These are phyloP conservation scores for Claviceps monticola DNA, from an alignment of 2,329 filamentous ascomycete species.

Conservation along the genomic window DNA sequence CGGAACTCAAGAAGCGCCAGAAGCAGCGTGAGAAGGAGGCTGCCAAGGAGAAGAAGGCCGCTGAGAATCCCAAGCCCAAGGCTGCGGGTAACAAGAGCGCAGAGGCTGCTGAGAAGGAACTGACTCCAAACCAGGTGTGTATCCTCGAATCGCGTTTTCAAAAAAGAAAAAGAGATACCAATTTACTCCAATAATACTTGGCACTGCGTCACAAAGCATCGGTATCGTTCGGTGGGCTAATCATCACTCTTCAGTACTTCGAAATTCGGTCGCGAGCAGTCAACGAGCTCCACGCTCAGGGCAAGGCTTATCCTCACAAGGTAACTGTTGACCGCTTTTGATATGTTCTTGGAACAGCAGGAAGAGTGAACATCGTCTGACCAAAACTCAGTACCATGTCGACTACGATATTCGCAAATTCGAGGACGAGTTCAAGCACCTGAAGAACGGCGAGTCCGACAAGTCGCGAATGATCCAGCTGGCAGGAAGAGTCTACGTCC, in stretches of 20 bases:
- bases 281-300: constrained; percentile 28
- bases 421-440: constrained; percentile 57
- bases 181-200: neutral
- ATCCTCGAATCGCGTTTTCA: neutral
- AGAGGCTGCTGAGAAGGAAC: constrained; percentile 46
- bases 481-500: constrained; percentile 80
- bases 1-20: constrained; percentile 85
- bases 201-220: neutral
- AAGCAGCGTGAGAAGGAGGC: constrained; percentile 81
- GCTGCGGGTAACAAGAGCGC: constrained; percentile 37
- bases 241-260: constrained; percentile 47
- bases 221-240: neutral
- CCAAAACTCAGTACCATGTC: constrained; percentile 50
- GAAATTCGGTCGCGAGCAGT: constrained; percentile 82
- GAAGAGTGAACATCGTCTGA: neutral
- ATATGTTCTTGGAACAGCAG: neutral
- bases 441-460: constrained; percentile 78
- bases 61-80: constrained; percentile 53
- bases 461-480: constrained; percentile 64
- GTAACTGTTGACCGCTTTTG: constrained; percentile 9
- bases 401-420: constrained; percentile 75
- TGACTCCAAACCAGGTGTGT: constrained; percentile 38
- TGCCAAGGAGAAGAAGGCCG: constrained; percentile 78
- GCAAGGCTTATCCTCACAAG: constrained; percentile 67
- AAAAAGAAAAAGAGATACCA: neutral